Evolutionary conservation across 73 alveolate species (phyloP).

Genomic region (Uronychia setigera): DNA sequence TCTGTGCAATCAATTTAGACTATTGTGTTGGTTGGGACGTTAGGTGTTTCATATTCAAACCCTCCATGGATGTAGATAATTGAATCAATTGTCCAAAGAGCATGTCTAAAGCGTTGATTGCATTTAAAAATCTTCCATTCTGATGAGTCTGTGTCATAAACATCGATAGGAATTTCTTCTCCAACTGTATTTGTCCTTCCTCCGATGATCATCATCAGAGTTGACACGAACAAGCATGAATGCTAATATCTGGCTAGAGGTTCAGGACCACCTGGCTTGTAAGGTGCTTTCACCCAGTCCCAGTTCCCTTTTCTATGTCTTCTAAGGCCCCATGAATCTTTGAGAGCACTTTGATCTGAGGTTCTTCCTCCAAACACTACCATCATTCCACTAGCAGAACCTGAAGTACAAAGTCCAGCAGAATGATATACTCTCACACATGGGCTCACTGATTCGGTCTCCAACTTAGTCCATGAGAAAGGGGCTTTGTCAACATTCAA

Average conservation of each 20-base stretch:
- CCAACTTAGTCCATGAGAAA: constrained; percentile 91
- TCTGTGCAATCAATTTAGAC: constrained; percentile 58
- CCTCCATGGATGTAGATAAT: constrained; percentile 93
- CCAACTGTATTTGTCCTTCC: constrained; percentile 94
- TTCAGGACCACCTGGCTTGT: constrained; percentile 74
- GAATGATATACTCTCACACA: constrained; percentile 91
- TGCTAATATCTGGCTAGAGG: constrained; percentile 93
- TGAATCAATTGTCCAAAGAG: constrained; percentile 57
- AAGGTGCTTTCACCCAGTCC: constrained; percentile 97
- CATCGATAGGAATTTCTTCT: constrained; percentile 86
- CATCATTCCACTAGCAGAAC: constrained; percentile 96
- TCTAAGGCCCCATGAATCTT: constrained; percentile 97
- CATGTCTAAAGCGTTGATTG: constrained; percentile 46
- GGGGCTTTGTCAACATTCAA: constrained; percentile 93
- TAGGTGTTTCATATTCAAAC: constrained; percentile 92
- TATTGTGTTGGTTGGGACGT: constrained; percentile 78
- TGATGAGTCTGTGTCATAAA: constrained; percentile 91
- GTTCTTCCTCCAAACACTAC: constrained; percentile 94
- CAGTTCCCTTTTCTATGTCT: constrained; percentile 94
- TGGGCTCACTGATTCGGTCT: constrained; percentile 78
- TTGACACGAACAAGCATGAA: constrained; percentile 77
- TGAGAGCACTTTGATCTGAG: constrained; percentile 80
- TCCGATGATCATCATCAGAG: constrained; percentile 90
- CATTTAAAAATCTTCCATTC: constrained; percentile 63
- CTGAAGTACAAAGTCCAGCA: constrained; percentile 87